Evolutionary conservation across 2,329 filamentous ascomycete genomes (phyloP).

Genomic region (Fusarium protoensiforme): DNA sequence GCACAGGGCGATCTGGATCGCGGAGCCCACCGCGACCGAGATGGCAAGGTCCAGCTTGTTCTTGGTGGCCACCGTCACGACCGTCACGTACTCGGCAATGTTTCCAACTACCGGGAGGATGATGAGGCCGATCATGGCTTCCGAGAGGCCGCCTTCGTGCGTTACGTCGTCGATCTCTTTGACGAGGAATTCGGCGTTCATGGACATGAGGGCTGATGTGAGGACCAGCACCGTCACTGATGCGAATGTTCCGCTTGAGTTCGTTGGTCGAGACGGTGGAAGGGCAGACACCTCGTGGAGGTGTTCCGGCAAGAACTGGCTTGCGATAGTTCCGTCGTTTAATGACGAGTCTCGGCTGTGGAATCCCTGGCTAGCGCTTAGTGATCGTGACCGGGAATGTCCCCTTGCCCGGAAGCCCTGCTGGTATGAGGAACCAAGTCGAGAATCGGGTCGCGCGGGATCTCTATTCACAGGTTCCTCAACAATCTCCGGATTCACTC

Average conservation of each 20-base stretch:
- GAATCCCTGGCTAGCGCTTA: slow-evolving; percentile 31
- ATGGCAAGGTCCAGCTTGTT: slow-evolving; percentile 73
- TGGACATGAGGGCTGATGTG: slow-evolving; percentile 66
- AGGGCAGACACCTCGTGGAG: background rate
- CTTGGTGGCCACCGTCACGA: slow-evolving; percentile 67
- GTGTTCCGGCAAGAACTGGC: slow-evolving; percentile 10
- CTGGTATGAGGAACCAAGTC: slow-evolving; percentile 33
- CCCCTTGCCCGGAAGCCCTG: slow-evolving; percentile 30
- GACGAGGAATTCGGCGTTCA: slow-evolving; percentile 72
- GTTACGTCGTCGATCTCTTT: slow-evolving; percentile 68
- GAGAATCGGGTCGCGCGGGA: background rate
- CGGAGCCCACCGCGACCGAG: slow-evolving; percentile 68
- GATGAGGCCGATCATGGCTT: slow-evolving; percentile 70
- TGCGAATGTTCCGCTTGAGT: slow-evolving; percentile 47
- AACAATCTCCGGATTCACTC: background rate
- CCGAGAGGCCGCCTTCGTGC: slow-evolving; percentile 59
- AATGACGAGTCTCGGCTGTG: slow-evolving; percentile 39
- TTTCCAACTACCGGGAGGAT: slow-evolving; percentile 72
- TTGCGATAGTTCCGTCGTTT: slow-evolving; percentile 18
- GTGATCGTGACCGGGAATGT: slow-evolving; percentile 42
- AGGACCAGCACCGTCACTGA: slow-evolving; percentile 62
- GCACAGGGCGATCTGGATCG: slow-evolving; percentile 71
- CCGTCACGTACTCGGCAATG: slow-evolving; percentile 71
- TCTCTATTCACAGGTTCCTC: slow-evolving; percentile 19
- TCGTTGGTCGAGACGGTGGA: slow-evolving; percentile 2